Percentiles rank a stretch among this genome's conserved stretches.
Conservation (phyloP, 768 basidiomycete genomes). For the Tephrocybe sp. region DNA sequence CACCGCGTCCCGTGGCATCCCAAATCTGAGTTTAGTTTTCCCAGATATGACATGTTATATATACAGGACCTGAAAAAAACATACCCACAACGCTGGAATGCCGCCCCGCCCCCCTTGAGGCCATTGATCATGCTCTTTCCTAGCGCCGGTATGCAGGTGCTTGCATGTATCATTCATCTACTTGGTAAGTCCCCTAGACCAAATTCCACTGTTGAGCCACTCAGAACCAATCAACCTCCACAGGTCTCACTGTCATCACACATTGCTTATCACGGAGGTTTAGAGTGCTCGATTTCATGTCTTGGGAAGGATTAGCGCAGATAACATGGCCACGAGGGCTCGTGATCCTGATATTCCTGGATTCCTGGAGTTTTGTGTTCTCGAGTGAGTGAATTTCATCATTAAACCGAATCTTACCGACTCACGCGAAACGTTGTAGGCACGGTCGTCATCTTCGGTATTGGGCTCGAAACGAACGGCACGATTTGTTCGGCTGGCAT, state of each 20-base stretch:
- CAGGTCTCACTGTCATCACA: slow-evolving; percentile 17
- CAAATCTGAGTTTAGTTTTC: no score
- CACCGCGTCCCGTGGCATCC: no score
- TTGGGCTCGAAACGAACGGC: slow-evolving; percentile 35
- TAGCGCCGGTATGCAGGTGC: slow-evolving; percentile 6
- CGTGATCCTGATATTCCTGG: slow-evolving; percentile 36
- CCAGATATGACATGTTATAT: no score
- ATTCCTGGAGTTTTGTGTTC: slow-evolving; percentile 43
- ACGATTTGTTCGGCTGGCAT: slow-evolving; percentile 40
- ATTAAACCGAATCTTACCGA: background rate
- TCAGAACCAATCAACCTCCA: background rate
- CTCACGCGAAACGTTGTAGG: slow-evolving; percentile 23
- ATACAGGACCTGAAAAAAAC: no score
- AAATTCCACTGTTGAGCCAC: background rate
- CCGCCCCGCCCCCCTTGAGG: no score
- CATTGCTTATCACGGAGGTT: slow-evolving; percentile 40
- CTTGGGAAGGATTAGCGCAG: slow-evolving; percentile 23
- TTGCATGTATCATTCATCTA: slow-evolving; percentile 11
- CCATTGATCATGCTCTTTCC: no score
- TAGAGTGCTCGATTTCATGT: slow-evolving; percentile 23
- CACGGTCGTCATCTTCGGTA: slow-evolving; percentile 40
- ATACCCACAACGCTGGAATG: no score
- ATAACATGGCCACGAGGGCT: slow-evolving; percentile 39
- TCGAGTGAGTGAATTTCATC: slow-evolving; percentile 25
- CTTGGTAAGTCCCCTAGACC: slow-evolving; percentile 4